A percentile compares a stretch with the other conserved stretches of the same genome.
These are phyloP conservation scores for Fusarium albidum DNA, from an alignment of 2,329 filamentous ascomycete genomes.

Conservation along the genomic window DNA sequence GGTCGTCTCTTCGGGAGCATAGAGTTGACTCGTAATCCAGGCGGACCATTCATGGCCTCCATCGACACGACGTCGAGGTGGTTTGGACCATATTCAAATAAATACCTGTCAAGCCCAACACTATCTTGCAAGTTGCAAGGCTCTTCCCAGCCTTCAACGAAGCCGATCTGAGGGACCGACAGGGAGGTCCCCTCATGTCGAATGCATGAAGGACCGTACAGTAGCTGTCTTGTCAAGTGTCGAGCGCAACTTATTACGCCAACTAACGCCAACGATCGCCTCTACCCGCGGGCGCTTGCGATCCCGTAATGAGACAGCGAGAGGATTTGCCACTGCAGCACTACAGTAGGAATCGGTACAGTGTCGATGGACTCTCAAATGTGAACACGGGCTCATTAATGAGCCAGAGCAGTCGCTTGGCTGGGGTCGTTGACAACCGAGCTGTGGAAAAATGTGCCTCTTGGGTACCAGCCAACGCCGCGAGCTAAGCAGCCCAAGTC, in stretches of 20 bases:
- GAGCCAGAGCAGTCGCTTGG: constrained; percentile 18
- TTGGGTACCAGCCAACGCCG: constrained; percentile 3
- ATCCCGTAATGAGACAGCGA: no score
- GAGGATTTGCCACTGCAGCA: constrained; percentile 14
- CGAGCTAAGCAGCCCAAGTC: constrained; percentile 25
- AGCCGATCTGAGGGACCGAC: constrained; percentile 30
- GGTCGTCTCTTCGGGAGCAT: constrained; percentile 31
- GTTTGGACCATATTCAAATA: constrained; percentile 17
- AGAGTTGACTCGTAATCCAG: constrained; percentile 36
- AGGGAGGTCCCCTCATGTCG: constrained; percentile 16
- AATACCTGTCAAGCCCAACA: constrained; percentile 22
- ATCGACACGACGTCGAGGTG: constrained; percentile 20
- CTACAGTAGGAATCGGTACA: constrained; percentile 5
- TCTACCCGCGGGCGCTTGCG: not conserved
- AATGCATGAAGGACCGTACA: constrained; percentile 40
- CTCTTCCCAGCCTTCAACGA: constrained; percentile 17
- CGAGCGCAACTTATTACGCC: constrained; percentile 1
- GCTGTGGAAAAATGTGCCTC: constrained; percentile 18
- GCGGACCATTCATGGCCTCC: constrained; percentile 31
- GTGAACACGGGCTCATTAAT: constrained; percentile 3
- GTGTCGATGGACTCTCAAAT: constrained; percentile 1
- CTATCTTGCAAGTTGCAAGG: constrained; percentile 21
- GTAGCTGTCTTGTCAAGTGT: constrained; percentile 20
- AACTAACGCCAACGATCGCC: constrained; percentile 7
- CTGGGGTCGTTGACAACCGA: constrained; percentile 16